phyloP scores from a whole-genome alignment of 441 rosid genomes.

The Lepidium campestre region DNA sequence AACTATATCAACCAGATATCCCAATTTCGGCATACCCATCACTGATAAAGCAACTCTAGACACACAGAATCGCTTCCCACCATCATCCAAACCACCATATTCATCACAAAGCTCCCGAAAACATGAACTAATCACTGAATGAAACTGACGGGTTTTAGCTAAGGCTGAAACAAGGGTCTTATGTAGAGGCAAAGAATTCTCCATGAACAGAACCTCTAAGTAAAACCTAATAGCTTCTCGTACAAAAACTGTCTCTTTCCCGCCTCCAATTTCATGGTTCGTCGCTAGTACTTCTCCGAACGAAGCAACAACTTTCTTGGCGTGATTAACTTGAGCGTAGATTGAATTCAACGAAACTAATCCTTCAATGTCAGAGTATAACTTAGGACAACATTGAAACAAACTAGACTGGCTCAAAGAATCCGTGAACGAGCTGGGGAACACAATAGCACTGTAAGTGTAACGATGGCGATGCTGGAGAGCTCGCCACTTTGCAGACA shows the following conservation, averaged over 20 bases:
- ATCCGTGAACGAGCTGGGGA: conserved; percentile 48
- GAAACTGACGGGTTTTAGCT: conserved; percentile 48
- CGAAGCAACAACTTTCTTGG: conserved; percentile 57
- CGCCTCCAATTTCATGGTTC: conserved; percentile 14
- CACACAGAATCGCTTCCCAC: conserved; percentile 64
- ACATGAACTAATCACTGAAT: conserved; percentile 41
- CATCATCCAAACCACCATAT: conserved; percentile 34
- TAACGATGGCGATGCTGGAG: conserved; percentile 92
- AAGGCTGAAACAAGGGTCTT: conserved; percentile 68
- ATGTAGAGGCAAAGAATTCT: conserved; percentile 81
- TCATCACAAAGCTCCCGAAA: conserved; percentile 64
- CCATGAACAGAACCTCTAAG: conserved; percentile 70
- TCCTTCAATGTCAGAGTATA: conserved; percentile 43
- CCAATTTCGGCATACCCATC: conserved; percentile 87
- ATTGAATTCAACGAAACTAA: conserved; percentile 66
- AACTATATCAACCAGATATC: conserved; percentile 66
- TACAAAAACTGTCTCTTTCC: conserved; percentile 19
- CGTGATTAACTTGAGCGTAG: conserved; percentile 67
- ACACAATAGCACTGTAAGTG: conserved; percentile 74
- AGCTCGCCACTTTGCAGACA: conserved; percentile 98
- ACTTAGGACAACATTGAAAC: conserved; percentile 33
- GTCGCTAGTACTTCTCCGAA: conserved; percentile 38
- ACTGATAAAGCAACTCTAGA: conserved; percentile 80
- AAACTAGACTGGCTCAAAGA: conserved; percentile 40
- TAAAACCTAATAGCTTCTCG: conserved; percentile 46